Percentiles rank a stretch among this genome's conserved stretches.
These are phyloP conservation scores for Dicorynia guianensis DNA, from an alignment of 306 rosid genomes.

Conservation along the genomic window DNA sequence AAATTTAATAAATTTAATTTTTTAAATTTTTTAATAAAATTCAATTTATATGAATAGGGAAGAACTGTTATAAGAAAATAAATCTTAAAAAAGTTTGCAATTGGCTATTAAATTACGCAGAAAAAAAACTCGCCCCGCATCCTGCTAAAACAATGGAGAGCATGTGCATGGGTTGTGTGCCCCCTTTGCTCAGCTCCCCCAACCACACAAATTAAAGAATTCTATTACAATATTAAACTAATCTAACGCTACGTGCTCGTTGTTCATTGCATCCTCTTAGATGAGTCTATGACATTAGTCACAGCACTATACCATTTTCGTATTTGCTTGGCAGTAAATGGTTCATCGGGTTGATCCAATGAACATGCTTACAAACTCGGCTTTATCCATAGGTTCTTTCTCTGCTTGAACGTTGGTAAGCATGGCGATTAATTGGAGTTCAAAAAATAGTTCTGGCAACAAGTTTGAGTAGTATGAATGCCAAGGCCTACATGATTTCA, in stretches of 20 bases:
- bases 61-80: not conserved
- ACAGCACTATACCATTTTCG: too few species aligned
- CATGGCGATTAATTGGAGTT: not conserved
- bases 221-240: constrained; percentile 8
- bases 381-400: constrained; percentile 7
- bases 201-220: too few species aligned
- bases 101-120: constrained; percentile 24
- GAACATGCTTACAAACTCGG: not conserved
- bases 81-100: constrained; percentile 32
- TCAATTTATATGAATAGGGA: constrained; percentile 21
- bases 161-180: constrained; percentile 12
- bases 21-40: too few species aligned
- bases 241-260: not conserved
- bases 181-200: too few species aligned
- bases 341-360: not conserved
- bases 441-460: constrained; percentile 21
- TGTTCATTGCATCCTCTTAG: not conserved
- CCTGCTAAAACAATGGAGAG: constrained; percentile 21
- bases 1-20: constrained; percentile 33
- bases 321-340: not conserved
- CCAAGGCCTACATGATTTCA: constrained; percentile 41
- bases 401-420: not conserved
- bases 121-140: constrained; percentile 21
- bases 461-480: constrained; percentile 31
- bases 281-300: constrained; percentile 1